Evolutionary conservation across 257 asterid genomes (phyloP).

Genomic region (Petunia secreta): DNA sequence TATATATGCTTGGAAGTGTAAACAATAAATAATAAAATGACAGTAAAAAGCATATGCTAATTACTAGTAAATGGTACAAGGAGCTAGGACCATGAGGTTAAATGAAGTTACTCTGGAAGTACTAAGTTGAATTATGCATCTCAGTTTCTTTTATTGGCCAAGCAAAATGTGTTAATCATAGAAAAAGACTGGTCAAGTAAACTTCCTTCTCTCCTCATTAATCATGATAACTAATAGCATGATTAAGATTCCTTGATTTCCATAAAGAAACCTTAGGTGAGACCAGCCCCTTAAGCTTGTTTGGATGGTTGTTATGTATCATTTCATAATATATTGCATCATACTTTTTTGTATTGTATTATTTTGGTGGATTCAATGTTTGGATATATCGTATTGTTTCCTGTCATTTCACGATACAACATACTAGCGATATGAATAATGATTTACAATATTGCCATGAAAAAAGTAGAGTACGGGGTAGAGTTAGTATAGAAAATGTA

Average conservation of each 20-base stretch:
- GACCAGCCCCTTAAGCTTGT: not conserved
- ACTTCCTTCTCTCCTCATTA: not conserved
- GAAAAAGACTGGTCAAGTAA: constrained; percentile 9
- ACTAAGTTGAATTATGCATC: not conserved
- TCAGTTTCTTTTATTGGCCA: not conserved
- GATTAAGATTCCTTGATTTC: constrained; percentile 23
- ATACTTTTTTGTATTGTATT: no score
- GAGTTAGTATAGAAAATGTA: no score
- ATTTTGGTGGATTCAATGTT: no score
- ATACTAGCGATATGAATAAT: no score
- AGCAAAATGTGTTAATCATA: constrained; percentile 19
- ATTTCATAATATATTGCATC: no score
- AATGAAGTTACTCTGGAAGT: not conserved
- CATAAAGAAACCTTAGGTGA: not conserved
- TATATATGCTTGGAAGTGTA: constrained; percentile 2
- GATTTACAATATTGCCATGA: no score
- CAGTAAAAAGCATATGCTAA: not conserved
- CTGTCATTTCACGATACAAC: no score
- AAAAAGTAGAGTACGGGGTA: no score
- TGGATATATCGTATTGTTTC: no score
- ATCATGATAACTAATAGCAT: constrained; percentile 18
- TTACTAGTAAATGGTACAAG: not conserved
- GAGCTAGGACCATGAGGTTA: not conserved
- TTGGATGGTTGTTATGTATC: no score
- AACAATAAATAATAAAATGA: not conserved